Percentiles rank a stretch among this genome's conserved stretches.
phyloP scores from a whole-genome alignment of 2,329 filamentous ascomycete genomes.

The Xylariaceae sp. region DNA sequence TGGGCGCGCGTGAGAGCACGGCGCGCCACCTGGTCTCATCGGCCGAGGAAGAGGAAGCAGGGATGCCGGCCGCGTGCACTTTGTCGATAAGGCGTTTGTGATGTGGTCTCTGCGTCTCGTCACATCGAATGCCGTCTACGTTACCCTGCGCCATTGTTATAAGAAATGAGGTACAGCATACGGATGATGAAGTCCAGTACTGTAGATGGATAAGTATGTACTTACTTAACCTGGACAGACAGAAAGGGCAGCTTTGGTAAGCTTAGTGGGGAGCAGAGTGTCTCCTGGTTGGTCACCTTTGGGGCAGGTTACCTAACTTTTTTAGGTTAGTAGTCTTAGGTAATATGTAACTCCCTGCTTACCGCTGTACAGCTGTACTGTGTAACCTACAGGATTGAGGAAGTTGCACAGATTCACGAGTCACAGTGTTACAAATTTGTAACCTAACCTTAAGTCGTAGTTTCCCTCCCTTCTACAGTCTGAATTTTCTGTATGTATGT shows the following conservation, averaged over 20 bases:
- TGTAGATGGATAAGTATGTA: background rate
- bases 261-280: background rate
- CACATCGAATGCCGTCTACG: slow-evolving; percentile 10
- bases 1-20: slow-evolving; percentile 13
- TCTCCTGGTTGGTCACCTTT: slow-evolving; percentile 17
- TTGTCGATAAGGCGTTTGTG: too few species aligned
- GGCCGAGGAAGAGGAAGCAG: background rate
- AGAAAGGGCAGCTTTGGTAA: background rate
- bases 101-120: slow-evolving; percentile 1
- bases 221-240: background rate
- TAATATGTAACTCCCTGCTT: too few species aligned
- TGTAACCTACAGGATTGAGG: too few species aligned
- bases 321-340: too few species aligned
- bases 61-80: too few species aligned
- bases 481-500: too few species aligned
- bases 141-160: slow-evolving; percentile 1
- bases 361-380: too few species aligned
- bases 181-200: background rate
- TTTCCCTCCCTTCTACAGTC: too few species aligned
- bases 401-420: too few species aligned
- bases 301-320: too few species aligned
- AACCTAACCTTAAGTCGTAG: too few species aligned
- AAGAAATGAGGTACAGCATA: background rate
- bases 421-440: too few species aligned
- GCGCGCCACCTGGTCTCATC: slow-evolving; percentile 15